Evolutionary conservation across 179 eudicot species (phyloP), one percentile per base, ranked within the genome.

Genomic region (Beta macrorhiza): DNA sequence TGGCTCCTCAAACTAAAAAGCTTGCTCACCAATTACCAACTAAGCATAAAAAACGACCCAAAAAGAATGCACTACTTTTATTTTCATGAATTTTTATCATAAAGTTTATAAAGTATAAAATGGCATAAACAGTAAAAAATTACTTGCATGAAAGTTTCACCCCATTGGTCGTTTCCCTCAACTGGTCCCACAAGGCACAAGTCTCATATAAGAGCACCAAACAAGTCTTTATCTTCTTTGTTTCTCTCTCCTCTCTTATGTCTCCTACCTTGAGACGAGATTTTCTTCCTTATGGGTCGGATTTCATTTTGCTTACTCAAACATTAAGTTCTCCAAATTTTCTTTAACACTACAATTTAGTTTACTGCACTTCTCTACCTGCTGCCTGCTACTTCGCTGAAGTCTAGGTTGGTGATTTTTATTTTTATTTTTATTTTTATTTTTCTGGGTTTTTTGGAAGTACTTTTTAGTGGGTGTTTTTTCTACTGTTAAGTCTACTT

Each of bases 211-310:
- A 73, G 45, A 78, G 62, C 78, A 80, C 49, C 64, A 44, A 73
- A 15, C 64, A n/a, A 61, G 47, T 72, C 51, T 49, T 45, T 45
- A 37, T 57, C 19, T 20, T 29, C 53, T 49, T 9, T 5, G 9
- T 49, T 49, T 49, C 53, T 49, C 53, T 49, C 53, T 49, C 53
- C 53, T 49, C 53, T 7, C 53, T 49, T 69, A 64, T 83, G 86
- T 84, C 86, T 77, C 86, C 86, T 84, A 22, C 75, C 79, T 77
- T 77, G 64, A 77, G 76, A 84, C 83, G n/a, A 84, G 81, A 84
- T 81, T 83, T 84, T 80, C 78, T 81, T 63, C 83, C 79, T 19
- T 64, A 81, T 80, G 86, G 77, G n/a, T 75, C 65, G 47, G 13
- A 49, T n/a, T 72, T 76, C 77, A 14, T 53, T 49, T 37, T 74